Base-by-base conservation (phyloP, 352 stramenopile species). In the Pythium phragmiticola region DNA sequence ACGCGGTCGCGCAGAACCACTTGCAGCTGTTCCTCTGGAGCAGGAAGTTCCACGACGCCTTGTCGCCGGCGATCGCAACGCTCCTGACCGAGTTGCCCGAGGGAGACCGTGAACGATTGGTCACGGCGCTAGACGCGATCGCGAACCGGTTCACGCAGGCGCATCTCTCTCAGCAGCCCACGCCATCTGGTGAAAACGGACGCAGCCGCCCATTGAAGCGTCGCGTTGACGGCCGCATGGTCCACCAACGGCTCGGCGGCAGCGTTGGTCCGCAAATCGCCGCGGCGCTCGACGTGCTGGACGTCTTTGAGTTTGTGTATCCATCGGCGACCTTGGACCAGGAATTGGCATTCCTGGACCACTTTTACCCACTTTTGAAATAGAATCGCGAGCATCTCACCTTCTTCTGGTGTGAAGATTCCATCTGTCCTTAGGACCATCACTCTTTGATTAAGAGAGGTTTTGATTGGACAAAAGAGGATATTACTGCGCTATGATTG, bases 11-110 rank as follows among this genome's bases (percentile, higher is more conserved):
- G 41, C 55, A 67, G 13, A 74, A 83, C 58, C 68, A 71, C 2
- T 14, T 91, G 6, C 75, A 83, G 72, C 70, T 83, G 1, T 84
- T 84, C 45, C 76, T 91, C 63, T 91, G 82, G 82, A 85, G 86
- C 68, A 77, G 65, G 47, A 75, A 78, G 54, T 91, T 89, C 69
- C 60, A 78, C 55, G 76, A 74, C 16, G 82, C 89, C 46, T 46
- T 89, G 8, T 65, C 65, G 5, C 75, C 80, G 6, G 77, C 80
- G 0, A 63, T 91, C 23, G 76, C 78, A 6, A 84, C 84, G 34
- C 66, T 91, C 19, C 57, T 79, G 9, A 72, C 82, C 21, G 55
- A 71, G 17, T 42, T 68, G 0, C 28, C 49, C 13, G 26, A 33
- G 4, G 33, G 73, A 28, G 30, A 57, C 30, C 66, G 75, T 4